A percentile compares a stretch with the other conserved stretches of the same genome.
phyloP scores from a whole-genome alignment of 371 early-diverging fungal genomes.

The Lichtheimia ornata region DNA sequence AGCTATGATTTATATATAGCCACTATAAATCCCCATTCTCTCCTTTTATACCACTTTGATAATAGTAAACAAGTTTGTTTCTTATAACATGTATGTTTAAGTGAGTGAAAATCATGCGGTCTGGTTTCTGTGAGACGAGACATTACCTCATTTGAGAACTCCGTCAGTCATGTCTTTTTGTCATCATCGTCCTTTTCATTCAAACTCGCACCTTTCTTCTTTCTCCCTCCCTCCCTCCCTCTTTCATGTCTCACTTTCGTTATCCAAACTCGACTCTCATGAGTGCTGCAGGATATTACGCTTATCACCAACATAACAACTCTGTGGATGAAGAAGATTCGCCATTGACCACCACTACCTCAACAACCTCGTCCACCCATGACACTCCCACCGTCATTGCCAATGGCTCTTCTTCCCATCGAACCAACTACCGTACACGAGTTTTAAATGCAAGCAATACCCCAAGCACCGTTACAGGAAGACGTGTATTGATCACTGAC shows the following conservation, averaged over 20 bases:
- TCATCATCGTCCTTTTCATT: no score
- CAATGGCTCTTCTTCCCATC: neutral
- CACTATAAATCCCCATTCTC: no score
- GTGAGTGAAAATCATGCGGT: no score
- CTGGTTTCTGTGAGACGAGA: no score
- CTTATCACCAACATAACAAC: conserved; percentile 20
- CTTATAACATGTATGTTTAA: no score
- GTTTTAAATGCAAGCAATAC: neutral
- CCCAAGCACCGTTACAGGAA: neutral
- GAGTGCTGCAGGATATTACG: conserved; percentile 26
- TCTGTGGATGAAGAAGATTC: conserved; percentile 13
- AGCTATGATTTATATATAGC: conserved; percentile 6
- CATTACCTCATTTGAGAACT: no score
- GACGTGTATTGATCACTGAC: conserved; percentile 4
- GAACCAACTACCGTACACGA: neutral
- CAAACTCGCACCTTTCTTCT: neutral
- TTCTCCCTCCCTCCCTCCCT: neutral
- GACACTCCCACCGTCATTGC: conserved; percentile 1
- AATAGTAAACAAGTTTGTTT: no score
- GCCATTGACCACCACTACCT: neutral
- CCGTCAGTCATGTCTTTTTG: no score
- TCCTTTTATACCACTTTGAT: no score
- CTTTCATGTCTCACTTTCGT: conserved; percentile 33
- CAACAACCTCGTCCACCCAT: neutral
- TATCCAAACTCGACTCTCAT: conserved; percentile 30